Evolutionary conservation across 768 basidiomycete genomes (phyloP).

Genomic region (Leccinum obscurum): DNA sequence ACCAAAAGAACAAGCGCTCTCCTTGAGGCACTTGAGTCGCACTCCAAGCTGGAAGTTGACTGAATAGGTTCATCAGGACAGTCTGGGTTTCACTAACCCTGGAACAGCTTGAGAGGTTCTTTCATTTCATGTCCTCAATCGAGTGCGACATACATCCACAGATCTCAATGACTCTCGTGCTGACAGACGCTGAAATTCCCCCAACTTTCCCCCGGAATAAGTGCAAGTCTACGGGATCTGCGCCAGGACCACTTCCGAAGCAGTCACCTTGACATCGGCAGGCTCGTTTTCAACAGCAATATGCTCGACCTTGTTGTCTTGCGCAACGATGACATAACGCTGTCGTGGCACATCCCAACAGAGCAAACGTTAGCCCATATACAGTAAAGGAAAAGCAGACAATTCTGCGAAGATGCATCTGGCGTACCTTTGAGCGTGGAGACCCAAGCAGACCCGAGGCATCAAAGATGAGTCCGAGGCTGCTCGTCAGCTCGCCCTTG

Average conservation of each 20-base stretch:
- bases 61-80: too few species aligned
- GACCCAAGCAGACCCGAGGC: constrained; percentile 62
- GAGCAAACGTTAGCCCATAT: too few species aligned
- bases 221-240: constrained; percentile 21
- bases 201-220: too few species aligned
- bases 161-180: not conserved
- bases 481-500: constrained; percentile 52
- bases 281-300: constrained; percentile 54
- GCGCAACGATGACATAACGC: constrained; percentile 58
- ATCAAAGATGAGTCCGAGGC: constrained; percentile 61
- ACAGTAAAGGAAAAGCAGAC: not conserved
- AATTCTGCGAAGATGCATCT: too few species aligned
- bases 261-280: constrained; percentile 49
- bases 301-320: constrained; percentile 55
- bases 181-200: too few species aligned
- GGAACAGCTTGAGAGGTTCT: too few species aligned
- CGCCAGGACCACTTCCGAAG: constrained; percentile 47
- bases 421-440: constrained; percentile 60
- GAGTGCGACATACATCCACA: not conserved
- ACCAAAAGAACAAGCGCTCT: not conserved
- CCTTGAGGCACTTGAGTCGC: too few species aligned
- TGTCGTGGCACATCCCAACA: constrained; percentile 19
- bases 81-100: too few species aligned
- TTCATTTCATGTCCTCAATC: too few species aligned
- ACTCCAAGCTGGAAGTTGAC: too few species aligned